Evolutionary conservation across 768 basidiomycete genomes (phyloP).

Genomic region (Tylopilus sp.): DNA sequence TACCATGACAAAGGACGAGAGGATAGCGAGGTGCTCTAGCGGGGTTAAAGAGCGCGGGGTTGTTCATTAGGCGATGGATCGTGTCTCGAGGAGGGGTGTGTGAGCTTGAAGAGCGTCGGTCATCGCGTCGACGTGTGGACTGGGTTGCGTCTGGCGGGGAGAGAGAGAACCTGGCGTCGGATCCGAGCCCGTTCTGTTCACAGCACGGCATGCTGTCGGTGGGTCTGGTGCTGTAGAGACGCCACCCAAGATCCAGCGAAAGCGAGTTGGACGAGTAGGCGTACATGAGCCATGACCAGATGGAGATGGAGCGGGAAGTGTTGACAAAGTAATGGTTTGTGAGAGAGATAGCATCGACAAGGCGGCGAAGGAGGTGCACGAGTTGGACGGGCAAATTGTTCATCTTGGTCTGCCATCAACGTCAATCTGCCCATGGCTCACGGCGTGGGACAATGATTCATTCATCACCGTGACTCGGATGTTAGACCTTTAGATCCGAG

Average conservation of each 20-base stretch:
- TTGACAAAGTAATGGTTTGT: slow-evolving; percentile 43
- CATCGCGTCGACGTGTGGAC: slow-evolving; percentile 11
- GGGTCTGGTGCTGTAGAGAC: background rate
- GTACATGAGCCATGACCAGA: slow-evolving; percentile 19
- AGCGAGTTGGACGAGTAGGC: slow-evolving; percentile 1
- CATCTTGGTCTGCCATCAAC: slow-evolving; percentile 25
- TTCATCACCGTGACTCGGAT: no score
- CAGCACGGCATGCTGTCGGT: background rate
- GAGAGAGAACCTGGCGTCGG: background rate
- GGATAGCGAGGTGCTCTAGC: slow-evolving; percentile 79
- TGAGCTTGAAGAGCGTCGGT: background rate
- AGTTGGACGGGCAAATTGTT: slow-evolving; percentile 33
- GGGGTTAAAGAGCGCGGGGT: slow-evolving; percentile 78
- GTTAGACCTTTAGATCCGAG: no score
- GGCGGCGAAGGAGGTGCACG: slow-evolving; percentile 55
- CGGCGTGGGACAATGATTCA: no score
- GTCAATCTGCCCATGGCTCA: slow-evolving; percentile 1
- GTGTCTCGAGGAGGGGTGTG: slow-evolving; percentile 17
- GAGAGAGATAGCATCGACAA: slow-evolving; percentile 68
- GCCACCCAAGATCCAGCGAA: background rate
- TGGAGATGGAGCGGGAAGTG: background rate
- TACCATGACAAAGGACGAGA: slow-evolving; percentile 95
- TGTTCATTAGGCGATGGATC: slow-evolving; percentile 68
- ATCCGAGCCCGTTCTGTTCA: background rate
- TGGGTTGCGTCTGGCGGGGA: background rate